Evolutionary conservation across 306 rosid species (phyloP).

Genomic region (Biancaea sappan): DNA sequence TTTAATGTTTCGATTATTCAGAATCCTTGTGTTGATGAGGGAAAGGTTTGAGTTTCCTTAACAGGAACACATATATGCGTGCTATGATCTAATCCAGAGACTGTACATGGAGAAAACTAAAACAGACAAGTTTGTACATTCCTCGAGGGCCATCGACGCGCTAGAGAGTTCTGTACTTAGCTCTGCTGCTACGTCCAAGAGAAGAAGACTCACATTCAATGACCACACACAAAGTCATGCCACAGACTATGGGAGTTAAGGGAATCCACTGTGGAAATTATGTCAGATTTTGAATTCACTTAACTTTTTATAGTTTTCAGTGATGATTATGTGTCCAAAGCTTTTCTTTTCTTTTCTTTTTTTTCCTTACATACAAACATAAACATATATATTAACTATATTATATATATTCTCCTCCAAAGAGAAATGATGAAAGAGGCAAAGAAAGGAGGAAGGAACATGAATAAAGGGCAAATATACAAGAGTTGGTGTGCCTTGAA

Average conservation of each 20-base stretch:
- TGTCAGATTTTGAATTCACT: slow-evolving; percentile 22
- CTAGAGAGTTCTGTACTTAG: slow-evolving; percentile 47
- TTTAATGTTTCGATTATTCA: neutral
- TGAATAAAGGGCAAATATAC: slow-evolving; percentile 35
- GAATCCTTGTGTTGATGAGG: neutral
- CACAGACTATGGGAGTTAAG: slow-evolving; percentile 38
- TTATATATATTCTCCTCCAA: slow-evolving; percentile 21
- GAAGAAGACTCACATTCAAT: slow-evolving; percentile 57
- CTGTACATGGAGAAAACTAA: slow-evolving; percentile 41
- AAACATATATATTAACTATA: neutral
- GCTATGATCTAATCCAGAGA: slow-evolving; percentile 59
- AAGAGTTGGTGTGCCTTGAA: slow-evolving; percentile 41
- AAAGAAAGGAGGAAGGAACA: slow-evolving; percentile 29
- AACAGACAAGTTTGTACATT: slow-evolving; percentile 34
- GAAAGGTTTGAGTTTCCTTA: neutral
- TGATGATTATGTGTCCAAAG: slow-evolving; percentile 39
- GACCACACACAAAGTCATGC: slow-evolving; percentile 38
- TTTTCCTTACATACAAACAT: slow-evolving; percentile 17
- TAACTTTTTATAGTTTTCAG: slow-evolving; percentile 21
- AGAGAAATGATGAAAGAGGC: slow-evolving; percentile 21
- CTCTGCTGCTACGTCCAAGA: slow-evolving; percentile 46
- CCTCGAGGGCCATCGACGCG: slow-evolving; percentile 39
- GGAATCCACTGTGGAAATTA: slow-evolving; percentile 43
- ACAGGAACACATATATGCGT: slow-evolving; percentile 62
- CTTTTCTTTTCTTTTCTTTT: no score